These are phyloP conservation scores for Orbilia blumenaviensis DNA, from an alignment of 2,329 filamentous ascomycete species.

Conservation along the genomic window DNA sequence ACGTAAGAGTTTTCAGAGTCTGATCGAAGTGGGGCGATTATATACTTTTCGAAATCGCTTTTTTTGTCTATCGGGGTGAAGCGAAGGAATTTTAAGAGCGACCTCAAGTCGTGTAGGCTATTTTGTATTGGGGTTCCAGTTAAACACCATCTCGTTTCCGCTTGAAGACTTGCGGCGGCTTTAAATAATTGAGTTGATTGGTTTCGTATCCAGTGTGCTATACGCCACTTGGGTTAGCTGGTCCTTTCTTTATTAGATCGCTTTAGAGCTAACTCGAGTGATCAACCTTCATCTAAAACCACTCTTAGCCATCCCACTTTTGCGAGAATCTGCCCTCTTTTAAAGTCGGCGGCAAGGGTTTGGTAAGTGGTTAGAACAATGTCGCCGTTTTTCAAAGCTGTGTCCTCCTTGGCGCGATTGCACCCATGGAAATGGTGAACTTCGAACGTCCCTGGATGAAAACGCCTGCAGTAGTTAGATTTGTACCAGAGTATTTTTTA, in stretches of 20 bases:
- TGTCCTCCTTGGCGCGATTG: background rate
- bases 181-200: conserved; percentile 63
- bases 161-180: conserved; percentile 62
- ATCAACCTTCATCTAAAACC: conserved; percentile 22
- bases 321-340: background rate
- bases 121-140: conserved; percentile 69
- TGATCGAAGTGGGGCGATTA: conserved; percentile 61
- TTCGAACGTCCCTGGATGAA: background rate
- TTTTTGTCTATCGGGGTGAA: conserved; percentile 62
- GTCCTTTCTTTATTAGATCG: too few relatives aligned
- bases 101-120: conserved; percentile 65
- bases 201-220: conserved; percentile 67
- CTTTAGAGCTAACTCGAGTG: too few relatives aligned
- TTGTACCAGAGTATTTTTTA: too few relatives aligned
- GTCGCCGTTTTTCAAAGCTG: background rate
- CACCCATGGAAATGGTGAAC: background rate
- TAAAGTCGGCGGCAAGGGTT: conserved; percentile 24
- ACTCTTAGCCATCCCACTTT: background rate
- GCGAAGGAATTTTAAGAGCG: conserved; percentile 65
- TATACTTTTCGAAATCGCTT: conserved; percentile 62
- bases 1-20: background rate
- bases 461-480: background rate
- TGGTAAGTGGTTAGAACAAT: conserved; percentile 21
- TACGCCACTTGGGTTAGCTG: background rate
- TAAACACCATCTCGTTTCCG: conserved; percentile 66